Evolutionary conservation across 129 eudicot genomes (phyloP), one percentile per base, ranked within the genome.

Genomic region (Artemisia annua): DNA sequence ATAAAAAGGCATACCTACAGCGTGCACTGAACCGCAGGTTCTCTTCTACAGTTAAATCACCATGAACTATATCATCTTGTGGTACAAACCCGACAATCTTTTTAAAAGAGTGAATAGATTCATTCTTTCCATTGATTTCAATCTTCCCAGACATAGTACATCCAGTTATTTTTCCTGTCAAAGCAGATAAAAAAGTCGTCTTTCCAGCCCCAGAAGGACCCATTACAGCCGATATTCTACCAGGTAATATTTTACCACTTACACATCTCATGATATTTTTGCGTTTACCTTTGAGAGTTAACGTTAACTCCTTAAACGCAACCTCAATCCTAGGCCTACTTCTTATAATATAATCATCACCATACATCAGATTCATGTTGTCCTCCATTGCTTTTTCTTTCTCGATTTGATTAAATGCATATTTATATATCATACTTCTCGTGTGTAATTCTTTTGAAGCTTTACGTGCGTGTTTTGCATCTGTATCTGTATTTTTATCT

Each of bases 141-240:
- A 92, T 87, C 67, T 76, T 64, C 16, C 98, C 98, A 1, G 87
- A 64, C 80, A 90, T 78, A 17, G 68, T 76, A 63, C 98, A 92
- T 64, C 96, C 95, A 16, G 78, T 80, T 43, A 82, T 78, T 65
- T 85, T 92, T 58, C 98, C 98, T 0, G 87, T 81, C 61, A 92
- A 71, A 50, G 98, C 95, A 32, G 95, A 87, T 60, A 92, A 87
- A 80, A 92, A 92, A 1, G 98, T 92, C 11, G 98, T 92, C 74
- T 92, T 92, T 55, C 98, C 98, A 1, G 98, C 98, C 17, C 98
- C 98, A 1, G 98, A 92, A 59, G 98, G 98, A 32, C 98, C 98
- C 98, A 92, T 92, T 32, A 92, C 98, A 70, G 98, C 98, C 48
- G 98, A 89, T 66, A 92, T 86, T 59, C 95, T 86, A 18, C 98